Percentiles rank a stretch among this genome's conserved stretches.
Conservation (phyloP, 768 basidiomycete species). For the Pulveroboletus sp. region DNA sequence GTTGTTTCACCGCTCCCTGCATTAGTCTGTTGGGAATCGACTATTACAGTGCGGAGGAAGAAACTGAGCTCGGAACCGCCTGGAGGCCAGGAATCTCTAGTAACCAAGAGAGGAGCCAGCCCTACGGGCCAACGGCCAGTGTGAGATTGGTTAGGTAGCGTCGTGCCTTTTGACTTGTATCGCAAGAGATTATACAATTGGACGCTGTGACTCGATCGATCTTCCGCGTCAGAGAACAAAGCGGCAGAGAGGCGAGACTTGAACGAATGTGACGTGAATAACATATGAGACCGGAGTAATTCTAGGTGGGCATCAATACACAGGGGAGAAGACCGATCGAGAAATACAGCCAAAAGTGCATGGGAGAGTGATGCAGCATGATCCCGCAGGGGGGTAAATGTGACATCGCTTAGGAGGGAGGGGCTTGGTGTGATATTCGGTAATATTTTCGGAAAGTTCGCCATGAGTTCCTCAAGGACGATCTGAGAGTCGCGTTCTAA, state of each 20-base stretch:
- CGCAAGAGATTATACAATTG: constrained; percentile 24
- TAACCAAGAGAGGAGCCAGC: constrained; percentile 65
- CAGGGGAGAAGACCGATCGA: constrained; percentile 59
- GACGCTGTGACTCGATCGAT: constrained; percentile 36
- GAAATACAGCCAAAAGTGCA: constrained; percentile 63
- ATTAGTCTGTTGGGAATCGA: constrained; percentile 61
- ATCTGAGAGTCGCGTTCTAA: constrained; percentile 18
- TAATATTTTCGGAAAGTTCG: constrained; percentile 52
- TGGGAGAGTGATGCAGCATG: constrained; percentile 64
- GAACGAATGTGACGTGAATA: constrained; percentile 71
- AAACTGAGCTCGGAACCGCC: constrained; percentile 82
- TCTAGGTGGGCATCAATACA: constrained; percentile 63
- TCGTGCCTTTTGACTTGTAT: constrained; percentile 11
- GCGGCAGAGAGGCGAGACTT: constrained; percentile 64
- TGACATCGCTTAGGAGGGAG: constrained; percentile 54
- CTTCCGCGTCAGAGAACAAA: constrained; percentile 72
- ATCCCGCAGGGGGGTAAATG: constrained; percentile 55
- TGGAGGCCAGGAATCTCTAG: constrained; percentile 81
- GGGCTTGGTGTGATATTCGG: constrained; percentile 66
- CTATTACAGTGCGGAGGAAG: constrained; percentile 76
- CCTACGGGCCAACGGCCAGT: constrained; percentile 59
- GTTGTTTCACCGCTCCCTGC: constrained; percentile 15
- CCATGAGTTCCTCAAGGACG: constrained; percentile 47
- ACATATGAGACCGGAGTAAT: constrained; percentile 70
- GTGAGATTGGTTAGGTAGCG: constrained; percentile 20